Evolutionary conservation across 495 filamentous ascomycete genomes (phyloP), one percentile per base, ranked within the genome.

Genomic region (Podospora tetraspora): DNA sequence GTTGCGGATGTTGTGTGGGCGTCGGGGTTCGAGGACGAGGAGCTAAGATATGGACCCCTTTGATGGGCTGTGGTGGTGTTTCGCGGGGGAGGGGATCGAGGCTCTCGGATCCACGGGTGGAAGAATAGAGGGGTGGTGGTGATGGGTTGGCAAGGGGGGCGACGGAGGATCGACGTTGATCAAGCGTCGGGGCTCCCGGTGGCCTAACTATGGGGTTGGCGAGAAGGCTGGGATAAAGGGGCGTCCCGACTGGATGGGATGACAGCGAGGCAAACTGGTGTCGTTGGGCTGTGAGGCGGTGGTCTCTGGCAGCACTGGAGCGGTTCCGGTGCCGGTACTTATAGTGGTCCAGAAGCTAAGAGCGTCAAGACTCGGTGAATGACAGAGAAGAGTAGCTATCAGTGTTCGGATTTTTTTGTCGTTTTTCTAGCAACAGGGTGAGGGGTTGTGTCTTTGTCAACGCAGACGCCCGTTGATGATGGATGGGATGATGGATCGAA

Each of bases 101-200:
- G 24, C 30, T 30, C 22, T 58, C 29, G 9, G 37, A 19, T 29
- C 27, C 16, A 25, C 12, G 22, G 16, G 65, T 29, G 8, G 21
- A 27, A 27, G 25, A 43, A 57, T 61, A 58, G 65, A 61, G 65
- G 65, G 65, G 65, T 37, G 24, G 32, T 43, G 34, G 12, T 34
- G 32, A 34, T 34, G 32, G 11, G 32, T 19, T 43, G 37, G 37
- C 37, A 19, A 16, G 13, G 37, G 37, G 37, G 16, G 16, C 37
- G 13, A 7, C 13, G 3, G 43, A n/a, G 43, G 19, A 52, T 52
- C 43, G 43, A 8, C 19, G 43, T 19, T n/a, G 43, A n/a, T 8
- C 6, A 43, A 43, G 43, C 13, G 34, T 43, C 34, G 43, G 43
- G 43, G 43, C 37, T 52, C 43, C 2, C 19, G 19, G 19, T 52